Conservation (phyloP, 2,329 filamentous ascomycete species). For the Aspergillus ibericus region DNA sequence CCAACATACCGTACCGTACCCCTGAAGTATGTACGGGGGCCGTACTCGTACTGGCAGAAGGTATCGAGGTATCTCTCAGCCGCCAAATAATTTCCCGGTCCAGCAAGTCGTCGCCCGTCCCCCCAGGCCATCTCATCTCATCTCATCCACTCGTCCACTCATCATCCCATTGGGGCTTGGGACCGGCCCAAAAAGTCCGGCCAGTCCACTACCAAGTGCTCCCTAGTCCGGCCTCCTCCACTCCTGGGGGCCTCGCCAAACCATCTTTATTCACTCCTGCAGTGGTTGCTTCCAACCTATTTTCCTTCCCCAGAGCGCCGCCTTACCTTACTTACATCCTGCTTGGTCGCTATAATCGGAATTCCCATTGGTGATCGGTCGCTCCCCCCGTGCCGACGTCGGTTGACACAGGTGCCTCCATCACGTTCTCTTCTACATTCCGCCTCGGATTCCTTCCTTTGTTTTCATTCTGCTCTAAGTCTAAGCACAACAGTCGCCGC, state of each 20-base stretch:
- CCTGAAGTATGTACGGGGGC: not conserved
- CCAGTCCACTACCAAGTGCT: not conserved
- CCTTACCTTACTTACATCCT: not conserved
- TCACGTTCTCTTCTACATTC: slow-evolving; percentile 6
- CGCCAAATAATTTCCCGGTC: not conserved
- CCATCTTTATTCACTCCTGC: not conserved
- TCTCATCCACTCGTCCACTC: not conserved
- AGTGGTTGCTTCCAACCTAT: not conserved
- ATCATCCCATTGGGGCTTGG: not conserved
- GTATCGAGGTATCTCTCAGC: not conserved
- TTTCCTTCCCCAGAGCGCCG: not conserved
- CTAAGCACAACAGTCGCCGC: not conserved
- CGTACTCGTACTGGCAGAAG: not conserved
- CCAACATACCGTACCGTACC: not conserved
- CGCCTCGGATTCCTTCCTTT: not conserved
- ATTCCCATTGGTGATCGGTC: not conserved
- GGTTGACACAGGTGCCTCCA: not conserved
- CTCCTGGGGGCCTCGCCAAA: not conserved
- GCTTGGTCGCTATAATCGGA: not conserved
- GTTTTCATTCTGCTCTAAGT: not conserved
- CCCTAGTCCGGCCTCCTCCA: not conserved
- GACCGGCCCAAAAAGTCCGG: not conserved
- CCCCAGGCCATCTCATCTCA: not conserved
- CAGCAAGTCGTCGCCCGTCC: not conserved
- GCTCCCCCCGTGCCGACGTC: not conserved